Evolutionary conservation across 2,329 filamentous ascomycete species (phyloP).

Genomic region (Tolypocladium pustulatum): DNA sequence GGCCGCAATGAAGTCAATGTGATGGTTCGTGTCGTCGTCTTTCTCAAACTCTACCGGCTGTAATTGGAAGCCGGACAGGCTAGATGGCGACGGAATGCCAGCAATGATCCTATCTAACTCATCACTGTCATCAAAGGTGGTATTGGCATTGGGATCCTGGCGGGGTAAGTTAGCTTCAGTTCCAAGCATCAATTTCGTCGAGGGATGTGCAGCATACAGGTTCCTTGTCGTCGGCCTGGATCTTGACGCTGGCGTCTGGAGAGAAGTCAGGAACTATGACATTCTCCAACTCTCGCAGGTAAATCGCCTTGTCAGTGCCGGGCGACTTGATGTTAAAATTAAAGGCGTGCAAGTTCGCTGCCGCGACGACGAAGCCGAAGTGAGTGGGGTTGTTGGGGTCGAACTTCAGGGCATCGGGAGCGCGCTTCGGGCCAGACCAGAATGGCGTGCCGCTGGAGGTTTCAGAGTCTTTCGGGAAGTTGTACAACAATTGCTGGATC

Average conservation of each 20-base stretch:
- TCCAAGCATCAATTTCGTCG: neutral
- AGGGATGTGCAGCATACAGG: constrained; percentile 42
- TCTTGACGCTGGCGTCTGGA: constrained; percentile 84
- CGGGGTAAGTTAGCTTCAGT: neutral
- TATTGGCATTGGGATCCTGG: constrained; percentile 68
- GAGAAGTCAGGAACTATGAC: constrained; percentile 95
- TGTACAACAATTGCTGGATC: constrained; percentile 89
- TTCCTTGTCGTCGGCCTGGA: constrained; percentile 91
- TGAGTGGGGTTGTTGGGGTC: constrained; percentile 77
- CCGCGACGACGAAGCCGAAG: constrained; percentile 77
- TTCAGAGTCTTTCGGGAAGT: constrained; percentile 89
- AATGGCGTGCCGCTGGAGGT: constrained; percentile 85
- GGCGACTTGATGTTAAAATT: constrained; percentile 96
- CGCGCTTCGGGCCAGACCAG: constrained; percentile 98
- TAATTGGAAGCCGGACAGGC: constrained; percentile 78
- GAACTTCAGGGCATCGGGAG: constrained; percentile 84
- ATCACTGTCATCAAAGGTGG: constrained; percentile 57
- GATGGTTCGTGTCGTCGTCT: constrained; percentile 94
- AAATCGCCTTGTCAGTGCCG: constrained; percentile 55
- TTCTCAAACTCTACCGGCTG: constrained; percentile 95
- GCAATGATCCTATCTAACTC: constrained; percentile 64
- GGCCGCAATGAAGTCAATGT: constrained; percentile 98
- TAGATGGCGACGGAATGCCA: constrained; percentile 67
- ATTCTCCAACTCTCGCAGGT: constrained; percentile 71
- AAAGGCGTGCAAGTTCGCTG: constrained; percentile 88